Evolutionary conservation across 2,329 filamentous ascomycete genomes (phyloP).

Genomic region (Diaporthe citri): DNA sequence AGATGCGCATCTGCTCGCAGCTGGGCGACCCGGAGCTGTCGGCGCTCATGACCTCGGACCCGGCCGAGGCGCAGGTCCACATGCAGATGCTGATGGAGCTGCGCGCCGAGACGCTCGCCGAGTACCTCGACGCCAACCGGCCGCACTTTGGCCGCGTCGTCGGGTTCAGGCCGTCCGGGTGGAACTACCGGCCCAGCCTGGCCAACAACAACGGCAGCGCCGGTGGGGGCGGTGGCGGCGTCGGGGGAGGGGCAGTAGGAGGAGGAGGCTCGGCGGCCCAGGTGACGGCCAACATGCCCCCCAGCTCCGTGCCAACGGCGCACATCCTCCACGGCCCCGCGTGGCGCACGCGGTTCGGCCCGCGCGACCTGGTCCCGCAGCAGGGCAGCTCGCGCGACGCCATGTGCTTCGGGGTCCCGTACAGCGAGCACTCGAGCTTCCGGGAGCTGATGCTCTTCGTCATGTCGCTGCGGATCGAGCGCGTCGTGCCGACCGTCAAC

Average conservation of each 20-base stretch:
- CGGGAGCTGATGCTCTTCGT: conserved; percentile 94
- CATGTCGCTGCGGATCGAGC: conserved; percentile 87
- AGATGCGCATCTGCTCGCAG: conserved; percentile 86
- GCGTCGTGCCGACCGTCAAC: conserved; percentile 94
- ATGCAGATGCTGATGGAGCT: conserved; percentile 98
- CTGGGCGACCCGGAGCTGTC: conserved; percentile 88
- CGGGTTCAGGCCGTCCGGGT: conserved; percentile 92
- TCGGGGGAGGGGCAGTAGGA: background rate
- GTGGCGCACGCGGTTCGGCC: conserved; percentile 82
- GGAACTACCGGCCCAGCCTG: conserved; percentile 86
- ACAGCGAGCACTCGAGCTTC: conserved; percentile 96
- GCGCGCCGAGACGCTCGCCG: conserved; percentile 87
- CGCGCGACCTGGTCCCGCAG: conserved; percentile 81
- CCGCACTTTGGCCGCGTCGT: conserved; percentile 88
- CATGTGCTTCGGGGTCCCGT: conserved; percentile 93
- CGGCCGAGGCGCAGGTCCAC: conserved; percentile 90
- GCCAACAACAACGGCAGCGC: conserved; percentile 58
- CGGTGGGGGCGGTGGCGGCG: background rate
- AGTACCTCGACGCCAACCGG: conserved; percentile 85
- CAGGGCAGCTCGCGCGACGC: conserved; percentile 85
- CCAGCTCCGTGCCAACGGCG: conserved; percentile 62
- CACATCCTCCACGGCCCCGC: conserved; percentile 68
- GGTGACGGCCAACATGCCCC: conserved; percentile 67
- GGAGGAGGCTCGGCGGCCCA: conserved; percentile 52
- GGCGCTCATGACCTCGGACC: conserved; percentile 81